Evolutionary conservation across 225 moss, liverwort and hornwort species (phyloP), one percentile per base, ranked within the genome.

Genomic region (Straminergon stramineum): DNA sequence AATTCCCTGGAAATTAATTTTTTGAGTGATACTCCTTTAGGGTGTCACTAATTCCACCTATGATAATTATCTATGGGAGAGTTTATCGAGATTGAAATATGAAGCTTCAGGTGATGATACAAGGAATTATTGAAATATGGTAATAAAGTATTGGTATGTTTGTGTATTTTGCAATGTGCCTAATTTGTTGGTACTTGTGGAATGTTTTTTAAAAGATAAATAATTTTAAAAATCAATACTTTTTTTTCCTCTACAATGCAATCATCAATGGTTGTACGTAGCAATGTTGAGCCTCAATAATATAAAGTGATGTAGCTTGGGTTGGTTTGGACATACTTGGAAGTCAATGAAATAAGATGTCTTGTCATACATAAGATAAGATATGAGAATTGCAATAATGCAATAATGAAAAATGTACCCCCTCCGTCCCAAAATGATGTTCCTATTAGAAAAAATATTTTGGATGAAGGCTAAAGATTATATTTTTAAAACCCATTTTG

Each of bases 101-200:
- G 14, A 39, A 14, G 8, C 2, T 23, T 26, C 26, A 3, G 37
- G 2, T 4, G 8, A 0, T 1, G 8, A 14, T 3, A 43, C 0
- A 71, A 41, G 31, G 10, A 67, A 66, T 0, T 35, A 66, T 18
- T 9, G 39, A 5, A 13, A 13, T 13, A 70, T 4, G 5, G 18
- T 35, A 14, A 24, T 26, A 3, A 14, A 41, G 5, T 24, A 15
- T 24, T 41, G 1, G 5, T 14, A 6, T 26, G 9, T 8, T 39
- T 39, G 4, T 70, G 4, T 23, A 7, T 70, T 70, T 70, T 6
- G n/a, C 7, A n/a, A n/a, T 69, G 13, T 23, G 23, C 7, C 4
- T 21, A 0, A 2, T n/a, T 39, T 4, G 1, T 24, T 24, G 8
- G 24, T 8, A 24, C 7, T 11, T 2, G 11, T 5, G 6, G 2